Conservation (phyloP, 2,329 filamentous ascomycete genomes). For the Corniculantispora saksenae region DNA sequence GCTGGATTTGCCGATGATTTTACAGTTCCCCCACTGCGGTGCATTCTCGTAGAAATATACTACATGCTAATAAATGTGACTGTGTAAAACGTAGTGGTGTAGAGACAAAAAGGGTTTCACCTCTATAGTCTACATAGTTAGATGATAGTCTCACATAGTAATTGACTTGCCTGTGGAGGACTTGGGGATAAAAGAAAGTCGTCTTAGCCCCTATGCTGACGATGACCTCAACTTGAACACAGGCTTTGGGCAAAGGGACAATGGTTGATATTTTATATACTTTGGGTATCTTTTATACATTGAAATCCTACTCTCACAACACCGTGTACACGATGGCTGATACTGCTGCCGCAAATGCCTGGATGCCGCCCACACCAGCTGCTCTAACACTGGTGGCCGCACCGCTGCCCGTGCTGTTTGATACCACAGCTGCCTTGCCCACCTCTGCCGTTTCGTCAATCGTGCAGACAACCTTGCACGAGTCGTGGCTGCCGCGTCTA, state of each 20-base stretch:
- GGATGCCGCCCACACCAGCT: not conserved
- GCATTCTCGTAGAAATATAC: constrained; percentile 19
- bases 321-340: not conserved
- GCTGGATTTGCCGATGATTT: constrained; percentile 21
- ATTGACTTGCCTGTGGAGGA: constrained; percentile 9
- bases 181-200: not conserved
- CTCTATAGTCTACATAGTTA: constrained; percentile 6
- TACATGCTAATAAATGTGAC: constrained; percentile 16
- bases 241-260: not conserved
- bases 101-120: not conserved
- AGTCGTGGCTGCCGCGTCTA: constrained; percentile 24
- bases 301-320: not conserved
- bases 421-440: constrained; percentile 27
- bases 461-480: constrained; percentile 34
- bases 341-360: not conserved
- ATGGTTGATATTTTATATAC: constrained; percentile 1
- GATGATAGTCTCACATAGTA: constrained; percentile 4
- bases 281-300: not conserved
- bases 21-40: constrained; percentile 15
- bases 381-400: not conserved
- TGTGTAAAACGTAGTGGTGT: constrained; percentile 11
- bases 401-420: constrained; percentile 25
- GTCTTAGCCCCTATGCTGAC: not conserved
- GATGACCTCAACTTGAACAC: not conserved
- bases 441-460: constrained; percentile 35